phyloP scores from a whole-genome alignment of 2,329 filamentous ascomycete genomes.

The Orbilia quercus region DNA sequence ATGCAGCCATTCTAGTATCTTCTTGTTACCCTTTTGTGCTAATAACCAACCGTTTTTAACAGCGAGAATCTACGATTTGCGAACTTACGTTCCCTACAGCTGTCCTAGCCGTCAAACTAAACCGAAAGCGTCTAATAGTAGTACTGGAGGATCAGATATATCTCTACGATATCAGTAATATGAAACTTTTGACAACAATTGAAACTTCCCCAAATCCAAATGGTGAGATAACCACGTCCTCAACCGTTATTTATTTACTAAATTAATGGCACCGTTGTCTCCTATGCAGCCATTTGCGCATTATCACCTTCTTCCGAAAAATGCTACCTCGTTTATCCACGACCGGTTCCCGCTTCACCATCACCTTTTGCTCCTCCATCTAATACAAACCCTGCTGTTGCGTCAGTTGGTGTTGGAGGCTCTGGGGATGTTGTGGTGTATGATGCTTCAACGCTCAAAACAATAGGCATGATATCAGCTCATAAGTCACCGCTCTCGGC shows the following conservation, averaged over 20 bases:
- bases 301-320: constrained; percentile 94
- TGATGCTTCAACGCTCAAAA: constrained; percentile 87
- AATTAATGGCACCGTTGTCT: constrained; percentile 59
- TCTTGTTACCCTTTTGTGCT: not conserved
- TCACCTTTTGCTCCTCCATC: constrained; percentile 60
- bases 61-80: constrained; percentile 87
- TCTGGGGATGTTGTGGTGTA: constrained; percentile 94
- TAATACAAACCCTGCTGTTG: constrained; percentile 53
- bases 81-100: constrained; percentile 98
- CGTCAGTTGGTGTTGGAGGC: constrained; percentile 71
- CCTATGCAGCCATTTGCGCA: constrained; percentile 78
- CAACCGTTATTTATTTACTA: not conserved
- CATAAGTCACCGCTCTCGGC: constrained; percentile 91
- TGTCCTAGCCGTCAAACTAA: constrained; percentile 90
- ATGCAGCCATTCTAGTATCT: constrained; percentile 60
- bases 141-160: constrained; percentile 97
- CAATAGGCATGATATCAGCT: constrained; percentile 93
- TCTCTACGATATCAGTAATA: constrained; percentile 98
- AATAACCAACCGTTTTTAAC: constrained; percentile 37
- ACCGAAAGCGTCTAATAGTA: constrained; percentile 91
- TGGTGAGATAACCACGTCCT: constrained; percentile 64
- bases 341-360: constrained; percentile 76
- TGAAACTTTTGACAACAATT: constrained; percentile 93
- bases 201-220: constrained; percentile 92
- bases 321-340: constrained; percentile 93